Evolutionary conservation across 1,284 basidiomycete genomes (phyloP), one percentile per base, ranked within the genome.

Genomic region (Pseudozyma sp.): DNA sequence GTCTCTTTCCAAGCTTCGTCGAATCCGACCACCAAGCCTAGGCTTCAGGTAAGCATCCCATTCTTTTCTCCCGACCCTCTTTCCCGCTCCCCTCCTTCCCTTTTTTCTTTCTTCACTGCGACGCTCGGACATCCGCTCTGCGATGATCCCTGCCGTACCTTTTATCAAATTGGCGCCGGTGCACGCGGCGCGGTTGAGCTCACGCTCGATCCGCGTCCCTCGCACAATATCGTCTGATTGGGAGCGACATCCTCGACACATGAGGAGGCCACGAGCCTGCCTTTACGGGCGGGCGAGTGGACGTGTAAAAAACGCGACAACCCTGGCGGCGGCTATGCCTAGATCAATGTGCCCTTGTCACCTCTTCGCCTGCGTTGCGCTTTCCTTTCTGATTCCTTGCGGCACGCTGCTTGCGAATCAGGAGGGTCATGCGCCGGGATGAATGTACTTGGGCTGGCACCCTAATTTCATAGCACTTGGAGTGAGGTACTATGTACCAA

Each of bases 381-480:
- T 50, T 35, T 44, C 48, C 17, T 14, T 56, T 54, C 24, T 43
- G 17, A 30, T 37, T 51, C 11, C n/a, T 30, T 29, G 29, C n/a
- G 39, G 24, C 24, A 44, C 42, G 39, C 14, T 35, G 33, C 14
- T 13, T 11, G 34, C n/a, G 31, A 19, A 19, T 37, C 29, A 45
- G 24, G 19, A 35, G 40, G 34, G 53, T 56, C 34, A 14, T 56
- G 60, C 17, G 63, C 59, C 53, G 60, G 60, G 73, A 59, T 71
- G 68, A 75, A 75, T 71, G 72, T 75, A 52, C 64, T 64, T 63
- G 57, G 65, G 73, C 68, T 71, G 65, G 68, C 64, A 68, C 69
- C 74, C 69, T 76, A 71, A 76, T 76, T 76, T 76, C 74, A 76
- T 76, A 66, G 69, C 69, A 66, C 66, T 69, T 62, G 62, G 74